Conservation (phyloP, 768 basidiomycete species). For the Pleurotus tuber-regium region DNA sequence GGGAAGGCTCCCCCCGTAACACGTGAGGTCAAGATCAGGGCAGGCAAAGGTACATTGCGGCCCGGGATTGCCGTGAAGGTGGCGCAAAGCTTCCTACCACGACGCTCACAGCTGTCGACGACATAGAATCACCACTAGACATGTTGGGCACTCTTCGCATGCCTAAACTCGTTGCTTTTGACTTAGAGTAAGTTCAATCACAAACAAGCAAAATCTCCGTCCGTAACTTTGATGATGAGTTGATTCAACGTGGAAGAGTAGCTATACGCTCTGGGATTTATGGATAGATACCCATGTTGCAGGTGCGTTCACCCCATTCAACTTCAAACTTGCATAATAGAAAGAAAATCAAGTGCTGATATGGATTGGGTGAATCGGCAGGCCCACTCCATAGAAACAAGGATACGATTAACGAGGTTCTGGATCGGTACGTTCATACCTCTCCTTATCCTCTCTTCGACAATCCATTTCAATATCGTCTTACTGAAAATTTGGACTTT, state of each 20-base stretch:
- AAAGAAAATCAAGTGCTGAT: background rate
- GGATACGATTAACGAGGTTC: constrained; percentile 43
- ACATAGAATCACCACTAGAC: too few species aligned
- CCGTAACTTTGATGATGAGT: background rate
- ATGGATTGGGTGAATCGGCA: constrained; percentile 15
- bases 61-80: too few species aligned
- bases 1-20: too few species aligned
- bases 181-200: constrained; percentile 61
- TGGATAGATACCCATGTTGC: constrained; percentile 84
- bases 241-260: constrained; percentile 24
- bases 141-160: background rate
- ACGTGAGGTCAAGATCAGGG: too few species aligned
- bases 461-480: background rate
- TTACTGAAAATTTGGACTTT: too few species aligned
- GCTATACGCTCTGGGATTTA: constrained; percentile 84
- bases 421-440: constrained; percentile 41
- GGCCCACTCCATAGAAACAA: constrained; percentile 53
- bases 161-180: constrained; percentile 75
- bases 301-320: constrained; percentile 28
- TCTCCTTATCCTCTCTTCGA: too few species aligned
- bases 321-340: background rate
- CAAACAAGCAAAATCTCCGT: background rate
- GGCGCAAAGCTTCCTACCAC: too few species aligned
- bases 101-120: too few species aligned
- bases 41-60: too few species aligned